phyloP scores from a whole-genome alignment of 495 filamentous ascomycete genomes.

The Neurospora sp. region DNA sequence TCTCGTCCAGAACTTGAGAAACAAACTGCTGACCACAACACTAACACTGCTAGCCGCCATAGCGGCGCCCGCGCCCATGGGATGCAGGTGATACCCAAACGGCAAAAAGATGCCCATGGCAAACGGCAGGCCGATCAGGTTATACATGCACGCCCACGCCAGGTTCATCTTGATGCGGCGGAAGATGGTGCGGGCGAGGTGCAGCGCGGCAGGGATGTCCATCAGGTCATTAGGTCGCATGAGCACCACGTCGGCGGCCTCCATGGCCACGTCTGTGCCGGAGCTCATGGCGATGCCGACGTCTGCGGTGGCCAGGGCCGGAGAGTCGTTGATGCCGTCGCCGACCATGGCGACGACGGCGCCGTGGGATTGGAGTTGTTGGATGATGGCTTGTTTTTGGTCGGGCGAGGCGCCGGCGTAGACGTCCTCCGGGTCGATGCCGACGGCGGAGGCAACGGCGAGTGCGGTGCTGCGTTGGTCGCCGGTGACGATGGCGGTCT shows the following conservation, averaged over 20 bases:
- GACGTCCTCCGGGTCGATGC: constrained; percentile 64
- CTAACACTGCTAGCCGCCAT: constrained; percentile 90
- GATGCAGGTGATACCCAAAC: constrained; percentile 76
- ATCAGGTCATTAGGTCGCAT: constrained; percentile 90
- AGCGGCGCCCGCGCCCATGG: constrained; percentile 87
- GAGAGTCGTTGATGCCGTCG: constrained; percentile 98
- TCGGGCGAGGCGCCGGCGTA: constrained; percentile 76
- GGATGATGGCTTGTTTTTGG: constrained; percentile 79
- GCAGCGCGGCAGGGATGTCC: constrained; percentile 75
- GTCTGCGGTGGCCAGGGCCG: constrained; percentile 83
- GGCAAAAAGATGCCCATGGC: constrained; percentile 94
- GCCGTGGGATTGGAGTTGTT: constrained; percentile 58
- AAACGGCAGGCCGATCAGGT: constrained; percentile 83
- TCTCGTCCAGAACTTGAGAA: constrained; percentile 79
- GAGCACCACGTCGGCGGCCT: constrained; percentile 90
- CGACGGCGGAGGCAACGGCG: constrained; percentile 71
- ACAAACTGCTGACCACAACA: constrained; percentile 73
- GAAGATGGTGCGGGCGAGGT: constrained; percentile 80
- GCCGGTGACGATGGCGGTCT: constrained; percentile 85
- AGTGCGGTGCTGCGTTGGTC: constrained; percentile 76
- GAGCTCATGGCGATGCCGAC: constrained; percentile 87
- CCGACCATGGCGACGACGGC: constrained; percentile 91
- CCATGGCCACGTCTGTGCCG: constrained; percentile 95
- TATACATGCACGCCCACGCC: constrained; percentile 86
- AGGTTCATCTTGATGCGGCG: constrained; percentile 88